phyloP scores from a whole-genome alignment of 2,329 filamentous ascomycete species.

The Sporothrix phasma region DNA sequence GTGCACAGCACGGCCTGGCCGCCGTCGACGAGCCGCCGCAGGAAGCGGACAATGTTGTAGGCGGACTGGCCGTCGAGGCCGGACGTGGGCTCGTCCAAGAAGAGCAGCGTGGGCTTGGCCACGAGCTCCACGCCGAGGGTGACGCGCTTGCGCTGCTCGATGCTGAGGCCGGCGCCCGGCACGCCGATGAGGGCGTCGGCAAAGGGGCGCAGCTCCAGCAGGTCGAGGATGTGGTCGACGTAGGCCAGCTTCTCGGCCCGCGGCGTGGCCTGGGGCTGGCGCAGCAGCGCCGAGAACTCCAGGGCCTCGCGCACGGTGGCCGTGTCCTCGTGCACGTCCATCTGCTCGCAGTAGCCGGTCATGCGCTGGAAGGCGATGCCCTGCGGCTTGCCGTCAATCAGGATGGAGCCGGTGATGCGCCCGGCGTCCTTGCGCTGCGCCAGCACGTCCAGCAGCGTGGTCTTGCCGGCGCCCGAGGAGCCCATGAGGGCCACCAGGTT shows the following conservation, averaged over 20 bases:
- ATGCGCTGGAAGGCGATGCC: slow-evolving; percentile 12
- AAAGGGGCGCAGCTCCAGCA: slow-evolving; percentile 40
- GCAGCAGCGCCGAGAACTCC: slow-evolving; percentile 61
- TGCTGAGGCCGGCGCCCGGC: slow-evolving; percentile 34
- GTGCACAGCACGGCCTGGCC: slow-evolving; percentile 61
- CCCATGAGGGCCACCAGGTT: slow-evolving; percentile 72
- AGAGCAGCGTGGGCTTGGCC: slow-evolving; percentile 49
- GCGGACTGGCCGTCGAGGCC: slow-evolving; percentile 61
- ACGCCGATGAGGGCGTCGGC: slow-evolving; percentile 36
- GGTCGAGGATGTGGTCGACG: slow-evolving; percentile 67
- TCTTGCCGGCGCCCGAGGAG: slow-evolving; percentile 78
- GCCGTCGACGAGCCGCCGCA: slow-evolving; percentile 54
- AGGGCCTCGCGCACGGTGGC: slow-evolving; percentile 69
- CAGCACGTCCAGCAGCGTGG: slow-evolving; percentile 72
- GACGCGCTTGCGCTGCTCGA: slow-evolving; percentile 44
- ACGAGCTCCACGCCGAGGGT: slow-evolving; percentile 54
- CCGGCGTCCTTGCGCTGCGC: slow-evolving; percentile 73
- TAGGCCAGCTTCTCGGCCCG: slow-evolving; percentile 63
- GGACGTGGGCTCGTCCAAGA: slow-evolving; percentile 53
- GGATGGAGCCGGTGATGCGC: slow-evolving; percentile 61
- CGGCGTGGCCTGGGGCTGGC: slow-evolving; percentile 56
- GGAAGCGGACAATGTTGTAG: slow-evolving; percentile 53
- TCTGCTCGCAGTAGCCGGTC: slow-evolving; percentile 60
- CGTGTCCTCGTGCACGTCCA: slow-evolving; percentile 65
- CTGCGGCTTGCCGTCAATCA: slow-evolving; percentile 60